Base-by-base conservation (phyloP, 2,329 filamentous ascomycete genomes). In the Aspergillus unguis region DNA sequence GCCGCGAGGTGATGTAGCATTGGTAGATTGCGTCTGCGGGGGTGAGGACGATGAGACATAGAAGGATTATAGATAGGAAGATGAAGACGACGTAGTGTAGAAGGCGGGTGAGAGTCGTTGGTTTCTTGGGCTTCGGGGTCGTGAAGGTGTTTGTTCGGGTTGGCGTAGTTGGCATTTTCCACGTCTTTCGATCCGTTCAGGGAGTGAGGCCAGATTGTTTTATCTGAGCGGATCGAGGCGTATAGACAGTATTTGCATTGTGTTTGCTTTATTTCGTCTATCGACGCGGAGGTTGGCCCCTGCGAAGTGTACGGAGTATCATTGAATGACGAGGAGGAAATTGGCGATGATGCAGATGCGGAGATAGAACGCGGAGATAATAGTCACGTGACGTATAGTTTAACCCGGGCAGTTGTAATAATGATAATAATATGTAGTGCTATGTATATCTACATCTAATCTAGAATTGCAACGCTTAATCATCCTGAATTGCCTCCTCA, bases 11-110 rank as follows among this genome's bases (percentile, higher is more conserved):
- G 32, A 75, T 70, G 52, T 88, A 81, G 46, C 89, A 87, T 69
- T 94, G 89, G 68, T 86, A 86, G 70, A 96, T 86, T 53, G 85
- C 78, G 65, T 96, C 91, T 66, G 80, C 85, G 1, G 92, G 92
- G 0, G 90, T 90, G 60, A 95, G 80, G 64, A 92, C 80, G 38
- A 95, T 80, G 51, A 96, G 81, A 51, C 81, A 80, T 61, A 89
- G 71, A 33, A 92, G 82, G 62, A 95, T 67, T 63, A 92, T 71
- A 69, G 86, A 86, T 65, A 96, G 80, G 63, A 91, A 71, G 54
- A 85, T 82, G 72, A 95, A 97, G 60, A 86, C 80, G 44, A 84
- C 84, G 66, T 81, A 85, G 77, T 96, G 96, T 75, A 92, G 83
- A 71, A 95, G 40, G 40, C 44, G 44, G 35, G 26, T 23, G n/a